These are phyloP conservation scores for Penicillium rolfsii DNA, from an alignment of 2,329 filamentous ascomycete species.

Conservation along the genomic window DNA sequence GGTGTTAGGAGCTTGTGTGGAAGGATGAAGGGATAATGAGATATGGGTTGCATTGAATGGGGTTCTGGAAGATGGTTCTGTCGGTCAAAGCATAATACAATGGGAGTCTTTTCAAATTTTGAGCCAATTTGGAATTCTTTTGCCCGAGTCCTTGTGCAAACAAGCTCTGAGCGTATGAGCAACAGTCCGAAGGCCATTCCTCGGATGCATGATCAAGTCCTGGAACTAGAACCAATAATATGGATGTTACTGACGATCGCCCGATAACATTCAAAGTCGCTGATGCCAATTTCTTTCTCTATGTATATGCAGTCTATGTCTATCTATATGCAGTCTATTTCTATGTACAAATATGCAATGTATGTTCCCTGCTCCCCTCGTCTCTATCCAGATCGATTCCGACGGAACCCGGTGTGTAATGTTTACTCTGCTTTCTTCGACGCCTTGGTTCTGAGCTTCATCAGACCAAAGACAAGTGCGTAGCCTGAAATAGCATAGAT, in stretches of 20 bases:
- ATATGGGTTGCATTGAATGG: background rate
- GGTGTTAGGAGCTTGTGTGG: constrained; percentile 11
- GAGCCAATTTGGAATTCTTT: background rate
- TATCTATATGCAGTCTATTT: background rate
- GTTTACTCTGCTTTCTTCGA: constrained; percentile 41
- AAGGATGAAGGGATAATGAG: background rate
- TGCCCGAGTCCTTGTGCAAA: background rate
- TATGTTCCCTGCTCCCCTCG: background rate
- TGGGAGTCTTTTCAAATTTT: background rate
- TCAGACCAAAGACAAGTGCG: constrained; percentile 49
- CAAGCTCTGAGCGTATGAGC: background rate
- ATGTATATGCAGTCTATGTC: background rate
- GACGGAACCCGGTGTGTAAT: background rate
- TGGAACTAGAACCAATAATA: background rate
- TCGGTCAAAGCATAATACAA: background rate
- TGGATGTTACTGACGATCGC: background rate
- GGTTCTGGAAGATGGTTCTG: background rate
- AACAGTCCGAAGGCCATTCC: background rate
- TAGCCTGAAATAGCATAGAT: constrained; percentile 62
- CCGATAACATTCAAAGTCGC: background rate
- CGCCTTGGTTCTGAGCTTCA: constrained; percentile 45
- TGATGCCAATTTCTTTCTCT: background rate
- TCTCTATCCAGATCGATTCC: too few species aligned
- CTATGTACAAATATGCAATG: background rate
- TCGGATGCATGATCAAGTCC: background rate